Conservation (phyloP, 208 protist species). For the Balamuthia mandrillaris region DNA sequence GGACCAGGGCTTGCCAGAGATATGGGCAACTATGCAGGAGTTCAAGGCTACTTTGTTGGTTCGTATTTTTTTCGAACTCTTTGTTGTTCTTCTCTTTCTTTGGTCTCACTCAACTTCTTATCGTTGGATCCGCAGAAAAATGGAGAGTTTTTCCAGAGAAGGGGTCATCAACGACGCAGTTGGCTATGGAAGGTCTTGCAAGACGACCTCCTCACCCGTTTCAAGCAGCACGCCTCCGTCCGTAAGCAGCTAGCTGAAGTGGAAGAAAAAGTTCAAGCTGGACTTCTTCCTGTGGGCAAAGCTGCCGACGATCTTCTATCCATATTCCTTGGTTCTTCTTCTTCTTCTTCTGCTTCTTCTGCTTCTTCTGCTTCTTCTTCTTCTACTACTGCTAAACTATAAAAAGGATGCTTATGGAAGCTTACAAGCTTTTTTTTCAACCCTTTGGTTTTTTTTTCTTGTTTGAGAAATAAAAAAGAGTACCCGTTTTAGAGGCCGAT, state of each 20-base stretch:
- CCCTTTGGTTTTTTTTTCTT: too few relatives aligned
- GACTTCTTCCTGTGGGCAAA: neutral
- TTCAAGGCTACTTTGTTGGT: neutral
- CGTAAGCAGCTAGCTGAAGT: neutral
- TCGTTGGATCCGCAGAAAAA: neutral
- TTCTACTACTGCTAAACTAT: too few relatives aligned
- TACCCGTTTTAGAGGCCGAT: conserved; percentile 71
- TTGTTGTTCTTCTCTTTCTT: neutral
- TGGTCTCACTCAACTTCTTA: too few relatives aligned
- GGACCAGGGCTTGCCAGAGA: neutral
- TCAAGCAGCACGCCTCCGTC: conserved; percentile 15
- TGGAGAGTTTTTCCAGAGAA: neutral
- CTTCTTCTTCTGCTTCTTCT: too few relatives aligned
- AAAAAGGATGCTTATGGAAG: too few relatives aligned
- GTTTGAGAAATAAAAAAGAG: too few relatives aligned
- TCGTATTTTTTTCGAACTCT: neutral
- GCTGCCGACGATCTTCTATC: conserved; percentile 11
- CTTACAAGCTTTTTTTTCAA: too few relatives aligned
- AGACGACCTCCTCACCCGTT: conserved; percentile 18
- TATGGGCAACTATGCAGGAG: neutral
- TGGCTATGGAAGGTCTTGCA: conserved; percentile 30
- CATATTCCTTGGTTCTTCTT: too few relatives aligned
- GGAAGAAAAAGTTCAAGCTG: neutral
- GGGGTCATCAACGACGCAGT: neutral
- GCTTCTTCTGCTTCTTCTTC: too few relatives aligned